Evolutionary conservation across 2,329 filamentous ascomycete genomes (phyloP), one percentile per base, ranked within the genome.

Genomic region (Aureobasidium sp.): DNA sequence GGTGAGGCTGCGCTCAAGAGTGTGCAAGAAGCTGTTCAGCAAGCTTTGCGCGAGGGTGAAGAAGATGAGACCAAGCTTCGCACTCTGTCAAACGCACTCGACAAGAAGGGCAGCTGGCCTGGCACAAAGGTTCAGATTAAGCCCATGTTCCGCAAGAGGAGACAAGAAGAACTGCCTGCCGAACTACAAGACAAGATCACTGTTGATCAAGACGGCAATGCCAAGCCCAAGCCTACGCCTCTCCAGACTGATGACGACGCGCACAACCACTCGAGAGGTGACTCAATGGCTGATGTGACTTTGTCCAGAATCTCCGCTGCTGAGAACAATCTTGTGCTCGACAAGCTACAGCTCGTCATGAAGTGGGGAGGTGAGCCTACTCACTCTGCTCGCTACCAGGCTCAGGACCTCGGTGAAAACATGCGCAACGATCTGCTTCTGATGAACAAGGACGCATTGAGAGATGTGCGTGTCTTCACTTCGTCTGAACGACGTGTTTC

Each of bases 91-190:
- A 91, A 91, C 58, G 91, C 94, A 5, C 74, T 98, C 6, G 83
- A 88, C 37, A 94, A 93, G 71, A 98, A 98, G 69, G 90, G 90
- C 1, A 84, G 83, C 17, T 96, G 91, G 86, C 85, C 90, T 3
- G 93, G 93, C 0, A 98, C 93, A 1, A 98, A 98, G 68, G 90
- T 98, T 2, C 93, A 98, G 70, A 97, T 98, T 67, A 98, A 98
- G 70, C 93, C 93, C 8, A 95, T 98, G 90, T 98, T 98, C 70
- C 84, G 90, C 48, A 95, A 91, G 72, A 84, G 89, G 63, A 88
- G 83, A 63, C 79, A 83, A 2, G 80, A 86, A 47, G 80, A 84
- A 58, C 66, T 72, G 14, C 61, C 66, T 21, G 65, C 66, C 0
- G 59, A 60, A 22, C 56, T 34, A 1, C 57, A 58, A 39, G 55